Evolutionary conservation across 352 stramenopile species (phyloP), one percentile per base, ranked within the genome.

Genomic region (Thraustochytrium striatum): DNA sequence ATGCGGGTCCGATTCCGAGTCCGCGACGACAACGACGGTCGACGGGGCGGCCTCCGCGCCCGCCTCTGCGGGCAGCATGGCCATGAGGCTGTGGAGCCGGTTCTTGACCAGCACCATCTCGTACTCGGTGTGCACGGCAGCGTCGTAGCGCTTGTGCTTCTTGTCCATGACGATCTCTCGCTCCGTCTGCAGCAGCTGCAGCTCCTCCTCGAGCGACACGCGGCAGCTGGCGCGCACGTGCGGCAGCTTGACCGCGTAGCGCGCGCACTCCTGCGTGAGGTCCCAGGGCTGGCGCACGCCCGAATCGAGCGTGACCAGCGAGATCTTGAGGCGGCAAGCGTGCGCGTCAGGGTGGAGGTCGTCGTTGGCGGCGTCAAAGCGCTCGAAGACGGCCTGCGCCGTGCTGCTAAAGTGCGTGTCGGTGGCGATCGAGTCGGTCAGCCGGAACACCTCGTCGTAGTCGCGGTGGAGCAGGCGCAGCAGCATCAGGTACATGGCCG

Each of bases 271-370:
- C 35, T 62, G 79, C 25, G 79, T 83, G 7, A 84, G 75, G 57
- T 84, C 81, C 81, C 78, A 75, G 1, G 65, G 65, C 35, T 55
- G 47, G 11, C 43, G 35, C 1, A 61, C 0, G 87, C 89, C 9
- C 92, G 84, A 1, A 87, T 91, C n/a, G 91, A 72, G 7, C 86
- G 84, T 69, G 3, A 85, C 82, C 19, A 85, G 61, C 9, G 83
- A 85, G 47, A 86, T 79, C 33, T 85, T 86, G 9, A 96, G 88
- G 33, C 91, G 89, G 72, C 89, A 94, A 1, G 91, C 91, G 80
- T 93, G 94, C 2, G 91, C 91, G 84, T 95, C 88, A 8, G 91
- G 91, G 65, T 95, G 88, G 21, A 88, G 85, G 61, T 96, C 91
- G 43, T 93, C 88, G 2, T 93, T 83, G 19, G 90, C 92, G 72